Evolutionary conservation across 2,329 filamentous ascomycete species (phyloP), one percentile per base, ranked within the genome.

Genomic region (Penicillium italicum): DNA sequence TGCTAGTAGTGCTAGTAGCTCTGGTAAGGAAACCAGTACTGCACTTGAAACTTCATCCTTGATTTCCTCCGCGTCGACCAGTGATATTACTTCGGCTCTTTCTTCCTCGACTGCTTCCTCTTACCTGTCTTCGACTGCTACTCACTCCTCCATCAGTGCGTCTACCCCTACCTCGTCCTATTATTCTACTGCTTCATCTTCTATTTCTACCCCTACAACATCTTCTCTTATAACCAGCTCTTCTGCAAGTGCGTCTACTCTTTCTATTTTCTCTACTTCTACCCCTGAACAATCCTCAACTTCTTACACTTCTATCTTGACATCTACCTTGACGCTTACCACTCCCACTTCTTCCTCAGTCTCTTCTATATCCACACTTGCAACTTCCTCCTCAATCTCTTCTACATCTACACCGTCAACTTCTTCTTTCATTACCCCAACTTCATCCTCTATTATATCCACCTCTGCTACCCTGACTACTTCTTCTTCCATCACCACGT

Each of bases 21-120:
- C 61, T 64, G 61, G 61, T 64, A 65, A 64, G 61, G 56, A 56
- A 58, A 60, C 63, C 56, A 64, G 59, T 30, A 61, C 51, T 62
- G 61, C 62, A 48, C 63, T 66, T 66, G 59, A 68, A 64, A 64
- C 56, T 56, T 56, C 58, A 51, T 66, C 62, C 33, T 56, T 63
- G 58, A 43, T 55, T 53, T 59, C 59, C 57, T 62, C 57, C 50
- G 55, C 45, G 24, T 64, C 62, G 40, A 56, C 55, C 26, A 55
- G 43, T 50, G 47, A 57, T 33, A 42, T 55, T 11, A 58, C 58
- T 50, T 59, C 57, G 54, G 56, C 54, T 62, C 54, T 59, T 57
- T 49, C 50, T 45, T 48, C 59, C 28, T 44, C 56, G 58, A 61
- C 50, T 42, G 43, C 38, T 38, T 58, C 55, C 28, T 62, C 60